Evolutionary conservation across 2,329 filamentous ascomycete species (phyloP), one percentile per base, ranked within the genome.

Genomic region (Daldinia sp.): DNA sequence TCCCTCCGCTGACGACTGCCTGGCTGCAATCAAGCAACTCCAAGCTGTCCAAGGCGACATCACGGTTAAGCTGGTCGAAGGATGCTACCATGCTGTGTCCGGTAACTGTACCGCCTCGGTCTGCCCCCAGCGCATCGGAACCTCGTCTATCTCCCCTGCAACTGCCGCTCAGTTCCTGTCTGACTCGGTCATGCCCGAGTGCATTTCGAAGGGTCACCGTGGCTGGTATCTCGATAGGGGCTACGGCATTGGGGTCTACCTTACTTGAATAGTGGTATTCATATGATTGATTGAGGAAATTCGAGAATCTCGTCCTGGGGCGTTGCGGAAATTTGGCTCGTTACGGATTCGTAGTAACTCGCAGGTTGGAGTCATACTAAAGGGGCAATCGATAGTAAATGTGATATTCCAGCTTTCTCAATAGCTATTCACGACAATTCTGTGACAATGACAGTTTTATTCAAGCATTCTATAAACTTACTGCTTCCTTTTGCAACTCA

Each of bases 161-260:
- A 13, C 63, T 19, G 68, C 70, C 1, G 71, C 71, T 34, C 67
- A 72, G 58, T 69, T 64, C 65, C 68, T 74, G 63, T 49, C 47
- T 9, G 58, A 66, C 7, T 68, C 69, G 8, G 23, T 74, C 21
- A 68, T 67, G 34, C 53, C 69, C 3, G 66, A 72, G 61, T 74
- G 72, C 51, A 71, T 74, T 37, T 60, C 71, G 47, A 69, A 73
- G 2, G 72, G 72, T 7, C 56, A 64, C 17, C 69, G 71, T 56
- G 71, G 72, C 54, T 73, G 71, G 71, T 74, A 71, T 61, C 61
- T 67, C 10, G 71, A 74, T 35, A 67, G 71, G 9, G 59, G 51
- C 41, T 65, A 30, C 30, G 71, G 70, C 13, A 54, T 73, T 15
- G 72, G 72, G 2, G 63, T 74, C 7, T 74, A 73, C 58, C 59